Base-by-base conservation (phyloP, 441 rosid genomes). In the Eruca vesicaria region DNA sequence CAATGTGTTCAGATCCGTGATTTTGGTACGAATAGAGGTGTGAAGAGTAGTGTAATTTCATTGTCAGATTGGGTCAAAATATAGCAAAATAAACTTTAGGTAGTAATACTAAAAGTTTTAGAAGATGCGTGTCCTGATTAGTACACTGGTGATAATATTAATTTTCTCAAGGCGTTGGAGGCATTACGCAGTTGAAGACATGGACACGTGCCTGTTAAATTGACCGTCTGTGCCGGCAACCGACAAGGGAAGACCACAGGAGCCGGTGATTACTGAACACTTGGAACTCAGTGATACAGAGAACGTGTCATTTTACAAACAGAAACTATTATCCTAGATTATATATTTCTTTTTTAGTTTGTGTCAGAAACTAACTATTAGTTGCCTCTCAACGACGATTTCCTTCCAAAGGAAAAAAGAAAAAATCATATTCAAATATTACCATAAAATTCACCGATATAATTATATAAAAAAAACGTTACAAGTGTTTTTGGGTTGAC, bases 141-240 rank as follows among this genome's bases (percentile, higher is more conserved):
- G n/a, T 33, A n/a, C 4, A 48, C 55, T 48, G 50, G 18, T 10
- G 1, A 1, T 32, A 4, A 1, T 23, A 10, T 35, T 4, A 65
- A 32, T 20, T 64, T 21, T 57, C 41, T 69, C 7, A 64, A 76
- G 71, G 11, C 63, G 78, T 59, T 45, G 63, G 62, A 61, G 74
- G 63, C 69, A 57, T 63, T 48, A 72, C 60, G 71, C 26, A 26
- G 70, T 10, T 2, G 19, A 66, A 50, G 7, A 29, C 26, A 33
- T 5, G 18, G 69, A 78, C 90, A 86, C 87, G 92, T 86, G 88
- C 72, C 73, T 29, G 50, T 63, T 43, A 4, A 5, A 57, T 52
- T 72, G 58, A 68, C 79, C 79, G 82, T 72, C 56, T 38, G 84
- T 36, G 69, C 52, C 70, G 74, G 78, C 75, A 68, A 84, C 89